Evolutionary conservation across 352 stramenopile genomes (phyloP).

Genomic region (Phytophthora citrophthora): DNA sequence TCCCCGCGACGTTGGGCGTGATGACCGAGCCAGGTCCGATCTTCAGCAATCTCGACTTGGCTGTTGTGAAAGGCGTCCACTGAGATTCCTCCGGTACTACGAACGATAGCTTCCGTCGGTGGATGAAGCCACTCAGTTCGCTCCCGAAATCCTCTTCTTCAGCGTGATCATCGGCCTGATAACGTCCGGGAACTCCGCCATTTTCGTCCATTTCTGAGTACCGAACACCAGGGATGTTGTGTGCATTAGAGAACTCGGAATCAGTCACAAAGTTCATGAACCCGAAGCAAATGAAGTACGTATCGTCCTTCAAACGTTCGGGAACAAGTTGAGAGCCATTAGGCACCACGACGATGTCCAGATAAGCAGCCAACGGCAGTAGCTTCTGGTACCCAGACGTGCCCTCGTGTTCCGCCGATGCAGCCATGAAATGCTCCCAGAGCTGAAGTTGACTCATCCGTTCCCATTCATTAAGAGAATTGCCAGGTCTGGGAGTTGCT

Average conservation of each 20-base stretch:
- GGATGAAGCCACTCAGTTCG: conserved; percentile 9
- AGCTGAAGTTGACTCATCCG: conserved; percentile 67
- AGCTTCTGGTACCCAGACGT: conserved; percentile 53
- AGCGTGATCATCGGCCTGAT: neutral
- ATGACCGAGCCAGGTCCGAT: conserved; percentile 79
- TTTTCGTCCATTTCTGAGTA: conserved; percentile 12
- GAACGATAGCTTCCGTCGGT: conserved; percentile 45
- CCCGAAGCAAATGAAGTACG: conserved; percentile 81
- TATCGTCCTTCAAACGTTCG: conserved; percentile 52
- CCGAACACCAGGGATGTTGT: conserved; percentile 65
- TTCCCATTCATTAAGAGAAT: conserved; percentile 59
- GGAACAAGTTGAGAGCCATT: conserved; percentile 47
- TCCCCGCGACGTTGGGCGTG: conserved; percentile 54
- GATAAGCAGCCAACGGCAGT: conserved; percentile 59
- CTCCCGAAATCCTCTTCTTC: conserved; percentile 11
- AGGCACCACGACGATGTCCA: conserved; percentile 63
- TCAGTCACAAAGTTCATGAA: conserved; percentile 77
- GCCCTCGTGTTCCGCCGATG: conserved; percentile 37
- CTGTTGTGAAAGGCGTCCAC: conserved; percentile 74
- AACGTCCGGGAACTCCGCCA: conserved; percentile 1
- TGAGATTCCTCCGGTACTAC: conserved; percentile 52
- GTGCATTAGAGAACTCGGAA: conserved; percentile 63
- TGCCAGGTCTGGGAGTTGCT: conserved; percentile 30
- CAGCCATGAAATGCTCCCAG: conserved; percentile 72
- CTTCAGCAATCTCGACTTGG: conserved; percentile 69